A percentile compares a stretch with the other conserved stretches of the same genome.
Evolutionary conservation across 2,329 filamentous ascomycete species (phyloP).

Genomic region (Colletotrichum navitas): DNA sequence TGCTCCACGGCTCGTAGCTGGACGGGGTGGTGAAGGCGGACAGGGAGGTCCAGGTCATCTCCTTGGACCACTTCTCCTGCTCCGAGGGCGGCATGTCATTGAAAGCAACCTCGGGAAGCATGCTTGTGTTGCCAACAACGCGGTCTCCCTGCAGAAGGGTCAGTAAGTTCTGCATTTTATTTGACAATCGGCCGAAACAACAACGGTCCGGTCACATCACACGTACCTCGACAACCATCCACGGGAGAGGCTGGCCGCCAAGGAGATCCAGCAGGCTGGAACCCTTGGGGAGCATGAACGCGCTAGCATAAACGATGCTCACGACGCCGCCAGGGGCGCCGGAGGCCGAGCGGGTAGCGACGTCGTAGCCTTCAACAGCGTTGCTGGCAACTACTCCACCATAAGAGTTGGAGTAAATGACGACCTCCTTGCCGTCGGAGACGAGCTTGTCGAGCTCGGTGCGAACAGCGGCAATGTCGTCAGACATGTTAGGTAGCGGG

Average conservation of each 20-base stretch:
- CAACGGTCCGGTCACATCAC: not conserved
- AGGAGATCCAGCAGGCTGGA: slow-evolving; percentile 46
- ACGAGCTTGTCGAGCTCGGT: slow-evolving; percentile 47
- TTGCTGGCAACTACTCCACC: slow-evolving; percentile 56
- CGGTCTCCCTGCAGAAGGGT: slow-evolving; percentile 26
- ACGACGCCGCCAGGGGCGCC: slow-evolving; percentile 55
- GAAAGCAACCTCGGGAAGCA: slow-evolving; percentile 40
- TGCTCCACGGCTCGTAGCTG: slow-evolving; percentile 48
- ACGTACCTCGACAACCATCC: slow-evolving; percentile 47
- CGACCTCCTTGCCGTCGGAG: slow-evolving; percentile 54
- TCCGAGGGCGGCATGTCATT: slow-evolving; percentile 37
- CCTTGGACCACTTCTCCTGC: slow-evolving; percentile 34
- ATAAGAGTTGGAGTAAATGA: slow-evolving; percentile 59
- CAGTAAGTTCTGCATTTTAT: slow-evolving; percentile 35
- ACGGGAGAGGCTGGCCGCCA: slow-evolving; percentile 45
- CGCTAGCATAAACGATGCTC: slow-evolving; percentile 52
- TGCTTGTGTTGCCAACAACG: slow-evolving; percentile 31
- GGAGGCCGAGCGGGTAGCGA: slow-evolving; percentile 48
- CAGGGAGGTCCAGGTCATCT: slow-evolving; percentile 40
- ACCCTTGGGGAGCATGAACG: slow-evolving; percentile 50
- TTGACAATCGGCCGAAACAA: slow-evolving; percentile 7
- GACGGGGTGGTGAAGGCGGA: slow-evolving; percentile 34
- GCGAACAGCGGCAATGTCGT: slow-evolving; percentile 53
- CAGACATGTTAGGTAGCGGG: slow-evolving; percentile 44
- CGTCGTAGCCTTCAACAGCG: slow-evolving; percentile 53